These are phyloP conservation scores for Tetrahymena elliotti DNA, from an alignment of 73 alveolate species.

Conservation along the genomic window DNA sequence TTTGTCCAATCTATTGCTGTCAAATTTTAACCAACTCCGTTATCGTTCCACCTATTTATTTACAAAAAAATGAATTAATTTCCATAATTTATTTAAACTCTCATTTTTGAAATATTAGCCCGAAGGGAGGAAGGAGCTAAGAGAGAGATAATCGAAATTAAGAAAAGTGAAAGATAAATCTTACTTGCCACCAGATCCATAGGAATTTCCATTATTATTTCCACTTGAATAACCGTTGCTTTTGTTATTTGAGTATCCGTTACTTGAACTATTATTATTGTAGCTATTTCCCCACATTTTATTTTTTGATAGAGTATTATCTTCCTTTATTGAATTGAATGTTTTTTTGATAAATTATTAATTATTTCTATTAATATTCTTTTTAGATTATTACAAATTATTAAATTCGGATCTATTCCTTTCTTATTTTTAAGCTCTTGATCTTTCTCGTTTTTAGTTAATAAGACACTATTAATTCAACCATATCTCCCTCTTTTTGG, in stretches of 20 bases:
- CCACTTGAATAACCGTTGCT: background rate
- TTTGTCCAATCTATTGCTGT: background rate
- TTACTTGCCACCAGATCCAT: background rate
- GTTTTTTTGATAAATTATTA: background rate
- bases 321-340: background rate
- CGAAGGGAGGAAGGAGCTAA: background rate
- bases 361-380: background rate
- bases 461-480: background rate
- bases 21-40: background rate
- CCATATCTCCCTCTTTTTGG: background rate
- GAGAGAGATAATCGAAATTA: background rate
- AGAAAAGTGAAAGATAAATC: background rate
- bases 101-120: background rate
- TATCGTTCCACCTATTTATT: background rate
- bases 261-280: background rate
- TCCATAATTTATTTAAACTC: background rate
- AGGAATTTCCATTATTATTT: background rate
- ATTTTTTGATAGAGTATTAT: background rate
- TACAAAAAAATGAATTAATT: background rate
- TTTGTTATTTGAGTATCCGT: background rate
- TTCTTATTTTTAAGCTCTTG: background rate
- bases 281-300: background rate
- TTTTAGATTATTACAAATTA: background rate
- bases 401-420: background rate
- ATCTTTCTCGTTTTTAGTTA: background rate